A percentile compares a stretch with the other conserved stretches of the same genome.
Evolutionary conservation across 2,329 filamentous ascomycete species (phyloP).

Genomic region (Pseudodiploospora longispora): DNA sequence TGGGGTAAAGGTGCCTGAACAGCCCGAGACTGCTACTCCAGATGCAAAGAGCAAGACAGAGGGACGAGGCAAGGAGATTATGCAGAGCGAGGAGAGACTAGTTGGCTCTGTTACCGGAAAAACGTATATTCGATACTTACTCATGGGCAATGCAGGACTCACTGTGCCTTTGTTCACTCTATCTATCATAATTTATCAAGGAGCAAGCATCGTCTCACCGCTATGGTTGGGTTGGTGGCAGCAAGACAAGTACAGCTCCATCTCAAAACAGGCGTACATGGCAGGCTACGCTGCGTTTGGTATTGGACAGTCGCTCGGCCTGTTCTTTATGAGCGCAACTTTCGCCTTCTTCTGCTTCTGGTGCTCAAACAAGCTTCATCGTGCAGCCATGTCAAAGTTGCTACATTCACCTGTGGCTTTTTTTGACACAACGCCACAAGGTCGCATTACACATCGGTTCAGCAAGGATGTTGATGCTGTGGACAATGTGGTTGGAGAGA

Average conservation of each 20-base stretch:
- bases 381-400: conserved; percentile 9
- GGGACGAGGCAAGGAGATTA: no score
- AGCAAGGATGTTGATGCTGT: conserved; percentile 89
- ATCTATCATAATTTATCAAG: no score
- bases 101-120: no score
- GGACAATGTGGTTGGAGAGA: conserved; percentile 65
- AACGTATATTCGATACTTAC: no score
- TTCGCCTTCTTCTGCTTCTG: conserved; percentile 34
- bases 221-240: conserved; percentile 48
- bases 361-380: conserved; percentile 38
- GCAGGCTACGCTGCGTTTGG: conserved; percentile 54
- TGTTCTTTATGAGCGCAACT: conserved; percentile 54
- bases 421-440: conserved; percentile 83
- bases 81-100: no score
- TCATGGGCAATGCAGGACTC: no score
- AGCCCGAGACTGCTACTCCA: no score
- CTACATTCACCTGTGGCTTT: conserved; percentile 44
- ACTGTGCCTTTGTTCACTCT: no score
- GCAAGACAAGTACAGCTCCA: conserved; percentile 38
- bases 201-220: no score
- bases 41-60: no score
- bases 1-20: no score
- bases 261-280: conserved; percentile 35
- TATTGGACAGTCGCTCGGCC: conserved; percentile 42
- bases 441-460: conserved; percentile 88